A percentile compares a stretch with the other conserved stretches of the same genome.
These are phyloP conservation scores for Parietichytrium sp. DNA, from an alignment of 108 stramenopile genomes.

Conservation along the genomic window DNA sequence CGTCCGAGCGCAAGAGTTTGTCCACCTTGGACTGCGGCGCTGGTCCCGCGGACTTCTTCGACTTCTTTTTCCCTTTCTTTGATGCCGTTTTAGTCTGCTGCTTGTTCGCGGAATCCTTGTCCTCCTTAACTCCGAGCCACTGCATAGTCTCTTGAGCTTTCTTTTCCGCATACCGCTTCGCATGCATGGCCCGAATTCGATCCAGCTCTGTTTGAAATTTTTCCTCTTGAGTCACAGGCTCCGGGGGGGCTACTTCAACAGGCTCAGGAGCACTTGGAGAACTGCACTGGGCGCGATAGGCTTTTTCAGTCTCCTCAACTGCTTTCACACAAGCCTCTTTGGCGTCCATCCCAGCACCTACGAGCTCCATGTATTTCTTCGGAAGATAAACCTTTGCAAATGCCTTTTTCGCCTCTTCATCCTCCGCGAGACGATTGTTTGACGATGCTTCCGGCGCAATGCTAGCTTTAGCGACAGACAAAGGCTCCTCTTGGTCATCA, in stretches of 20 bases:
- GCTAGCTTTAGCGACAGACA: too few relatives aligned
- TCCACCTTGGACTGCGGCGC: too few relatives aligned
- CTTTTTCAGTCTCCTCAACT: background rate
- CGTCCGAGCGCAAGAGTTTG: too few relatives aligned
- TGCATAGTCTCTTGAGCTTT: too few relatives aligned
- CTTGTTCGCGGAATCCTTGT: background rate
- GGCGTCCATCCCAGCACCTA: background rate
- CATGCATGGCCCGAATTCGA: background rate
- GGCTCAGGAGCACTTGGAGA: background rate
- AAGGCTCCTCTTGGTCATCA: too few relatives aligned
- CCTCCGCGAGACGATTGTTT: too few relatives aligned
- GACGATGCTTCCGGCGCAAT: too few relatives aligned
- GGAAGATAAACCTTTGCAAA: background rate
- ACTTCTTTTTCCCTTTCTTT: background rate
- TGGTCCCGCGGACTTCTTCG: background rate
- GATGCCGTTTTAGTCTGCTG: background rate
- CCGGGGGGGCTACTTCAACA: background rate
- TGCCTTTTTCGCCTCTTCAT: background rate
- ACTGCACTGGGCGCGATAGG: background rate
- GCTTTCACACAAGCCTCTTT: conserved; percentile 16
- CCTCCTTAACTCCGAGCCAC: background rate
- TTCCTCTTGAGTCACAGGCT: background rate
- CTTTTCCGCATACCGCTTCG: background rate
- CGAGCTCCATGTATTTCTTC: conserved; percentile 7
- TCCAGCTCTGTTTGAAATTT: background rate